phyloP scores from a whole-genome alignment of 75 land plant genomes.

The Sequoia sempervirens region DNA sequence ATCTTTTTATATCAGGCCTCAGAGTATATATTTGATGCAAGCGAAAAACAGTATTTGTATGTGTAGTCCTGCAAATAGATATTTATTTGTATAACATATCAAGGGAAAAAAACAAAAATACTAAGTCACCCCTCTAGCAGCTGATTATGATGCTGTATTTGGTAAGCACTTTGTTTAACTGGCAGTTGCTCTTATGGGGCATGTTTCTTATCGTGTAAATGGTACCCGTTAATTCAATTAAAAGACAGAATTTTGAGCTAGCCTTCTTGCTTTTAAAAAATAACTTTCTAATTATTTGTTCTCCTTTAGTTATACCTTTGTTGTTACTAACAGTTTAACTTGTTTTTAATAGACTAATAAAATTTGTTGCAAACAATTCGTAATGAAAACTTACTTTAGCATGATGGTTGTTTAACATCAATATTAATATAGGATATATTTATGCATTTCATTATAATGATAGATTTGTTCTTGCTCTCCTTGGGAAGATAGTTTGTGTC shows the following conservation, averaged over 20 bases:
- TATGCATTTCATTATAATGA: not conserved
- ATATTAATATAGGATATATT: not conserved
- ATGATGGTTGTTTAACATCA: not conserved
- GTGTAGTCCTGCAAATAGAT: not conserved
- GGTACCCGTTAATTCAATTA: not conserved
- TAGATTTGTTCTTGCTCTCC: not conserved
- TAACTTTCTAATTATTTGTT: not conserved
- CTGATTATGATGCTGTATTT: not conserved
- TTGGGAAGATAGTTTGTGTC: not conserved
- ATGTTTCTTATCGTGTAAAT: not conserved
- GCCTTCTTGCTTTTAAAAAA: not conserved
- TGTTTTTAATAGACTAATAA: not conserved
- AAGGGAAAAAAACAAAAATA: not conserved
- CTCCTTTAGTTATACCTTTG: not conserved
- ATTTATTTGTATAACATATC: not conserved
- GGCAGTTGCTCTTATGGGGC: not conserved
- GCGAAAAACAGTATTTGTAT: not conserved
- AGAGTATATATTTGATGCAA: not conserved
- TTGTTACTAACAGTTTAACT: not conserved
- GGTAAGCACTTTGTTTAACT: not conserved
- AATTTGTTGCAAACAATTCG: not conserved
- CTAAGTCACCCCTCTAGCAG: not conserved
- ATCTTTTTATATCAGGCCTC: not conserved
- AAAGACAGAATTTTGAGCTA: constrained; percentile 1
- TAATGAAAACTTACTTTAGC: not conserved